phyloP scores from a whole-genome alignment of 2,329 filamentous ascomycete genomes.

The Pochonia chlamydosporia region DNA sequence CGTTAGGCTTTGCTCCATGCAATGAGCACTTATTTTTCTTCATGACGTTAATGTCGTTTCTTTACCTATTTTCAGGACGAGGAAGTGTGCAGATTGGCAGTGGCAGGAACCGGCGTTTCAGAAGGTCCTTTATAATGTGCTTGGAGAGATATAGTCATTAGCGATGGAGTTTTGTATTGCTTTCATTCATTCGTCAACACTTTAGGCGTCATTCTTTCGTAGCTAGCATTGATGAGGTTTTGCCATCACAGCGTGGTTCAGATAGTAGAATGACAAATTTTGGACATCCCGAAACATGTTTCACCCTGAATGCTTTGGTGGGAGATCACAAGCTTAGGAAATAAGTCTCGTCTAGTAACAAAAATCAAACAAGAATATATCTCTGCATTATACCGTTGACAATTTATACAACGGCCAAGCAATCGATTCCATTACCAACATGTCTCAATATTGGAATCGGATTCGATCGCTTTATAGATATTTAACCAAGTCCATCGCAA shows the following conservation, averaged over 20 bases:
- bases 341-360: too few relatives aligned
- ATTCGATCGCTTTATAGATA: too few relatives aligned
- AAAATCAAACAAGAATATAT: too few relatives aligned
- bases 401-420: too few relatives aligned
- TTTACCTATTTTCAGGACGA: neutral
- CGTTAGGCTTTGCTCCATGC: constrained; percentile 11
- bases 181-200: neutral
- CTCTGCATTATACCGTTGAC: too few relatives aligned
- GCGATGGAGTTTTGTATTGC: constrained; percentile 30
- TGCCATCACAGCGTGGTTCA: neutral
- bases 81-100: neutral
- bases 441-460: too few relatives aligned
- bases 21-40: neutral
- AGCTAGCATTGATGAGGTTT: neutral
- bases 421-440: too few relatives aligned
- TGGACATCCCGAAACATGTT: neutral
- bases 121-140: neutral
- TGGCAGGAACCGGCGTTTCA: neutral
- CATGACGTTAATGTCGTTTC: neutral
- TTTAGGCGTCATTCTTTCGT: neutral
- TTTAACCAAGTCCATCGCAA: too few relatives aligned
- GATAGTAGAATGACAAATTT: neutral
- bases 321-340: too few relatives aligned
- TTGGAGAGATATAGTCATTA: constrained; percentile 22
- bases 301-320: too few relatives aligned